Percentiles rank a stretch among this genome's conserved stretches.
phyloP scores from a whole-genome alignment of 306 rosid species.

The Myrica gale region DNA sequence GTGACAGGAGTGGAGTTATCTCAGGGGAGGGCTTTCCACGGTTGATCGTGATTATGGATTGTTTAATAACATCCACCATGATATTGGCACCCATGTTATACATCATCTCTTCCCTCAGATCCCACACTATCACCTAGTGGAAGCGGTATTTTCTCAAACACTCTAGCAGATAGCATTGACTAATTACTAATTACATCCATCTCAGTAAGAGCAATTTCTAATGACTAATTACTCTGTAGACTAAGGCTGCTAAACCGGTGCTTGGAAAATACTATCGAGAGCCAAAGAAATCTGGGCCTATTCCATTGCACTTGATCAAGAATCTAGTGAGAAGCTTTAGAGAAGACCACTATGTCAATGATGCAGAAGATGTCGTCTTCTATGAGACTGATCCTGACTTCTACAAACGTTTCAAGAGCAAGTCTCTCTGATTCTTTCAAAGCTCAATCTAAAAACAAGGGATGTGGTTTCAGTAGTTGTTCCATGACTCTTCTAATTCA shows the following conservation, averaged over 20 bases:
- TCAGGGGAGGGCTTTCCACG: constrained; percentile 89
- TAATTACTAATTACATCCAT: background rate
- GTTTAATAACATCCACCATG: constrained; percentile 86
- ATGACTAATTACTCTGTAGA: constrained; percentile 37
- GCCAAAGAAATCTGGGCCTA: constrained; percentile 77
- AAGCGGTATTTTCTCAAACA: constrained; percentile 60
- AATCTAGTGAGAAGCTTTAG: constrained; percentile 57
- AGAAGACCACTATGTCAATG: constrained; percentile 81
- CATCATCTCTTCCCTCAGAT: constrained; percentile 98
- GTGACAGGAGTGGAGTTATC: constrained; percentile 80
- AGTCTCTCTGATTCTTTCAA: constrained; percentile 32
- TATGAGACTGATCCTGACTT: constrained; percentile 64
- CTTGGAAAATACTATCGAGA: constrained; percentile 85
- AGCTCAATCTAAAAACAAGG: background rate
- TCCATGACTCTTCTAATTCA: background rate
- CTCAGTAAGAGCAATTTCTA: background rate
- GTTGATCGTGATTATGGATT: constrained; percentile 91
- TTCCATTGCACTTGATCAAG: constrained; percentile 69
- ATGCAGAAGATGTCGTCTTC: constrained; percentile 64
- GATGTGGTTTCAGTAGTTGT: background rate
- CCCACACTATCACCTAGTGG: constrained; percentile 85
- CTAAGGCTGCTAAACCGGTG: constrained; percentile 66
- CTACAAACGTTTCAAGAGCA: constrained; percentile 33
- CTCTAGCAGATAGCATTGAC: background rate
- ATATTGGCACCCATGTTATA: constrained; percentile 97